phyloP scores from a whole-genome alignment of 2,329 filamentous ascomycete species.

The Hypoxylon sp. region DNA sequence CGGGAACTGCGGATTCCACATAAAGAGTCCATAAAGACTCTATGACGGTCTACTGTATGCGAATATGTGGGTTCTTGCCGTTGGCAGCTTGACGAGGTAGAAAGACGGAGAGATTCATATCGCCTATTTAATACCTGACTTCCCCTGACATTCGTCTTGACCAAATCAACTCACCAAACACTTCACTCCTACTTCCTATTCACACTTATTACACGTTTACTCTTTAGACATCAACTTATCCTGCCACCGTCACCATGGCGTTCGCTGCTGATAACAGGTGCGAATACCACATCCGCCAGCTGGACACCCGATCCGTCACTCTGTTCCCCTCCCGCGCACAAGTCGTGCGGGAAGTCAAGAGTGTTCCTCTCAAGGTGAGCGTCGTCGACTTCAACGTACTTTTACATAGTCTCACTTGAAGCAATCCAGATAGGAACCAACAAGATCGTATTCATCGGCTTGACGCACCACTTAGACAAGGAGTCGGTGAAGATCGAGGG shows the following conservation, averaged over 20 bases:
- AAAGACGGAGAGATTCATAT: not conserved
- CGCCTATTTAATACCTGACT: not conserved
- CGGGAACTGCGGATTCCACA: not conserved
- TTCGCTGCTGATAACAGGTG: conserved; percentile 3
- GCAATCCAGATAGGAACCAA: conserved; percentile 58
- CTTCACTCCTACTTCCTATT: not conserved
- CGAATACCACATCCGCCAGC: conserved; percentile 62
- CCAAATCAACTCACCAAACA: not conserved
- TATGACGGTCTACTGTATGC: not conserved
- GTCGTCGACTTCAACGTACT: not conserved
- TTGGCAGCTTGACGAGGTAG: not conserved
- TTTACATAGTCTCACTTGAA: not conserved
- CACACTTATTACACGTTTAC: not conserved
- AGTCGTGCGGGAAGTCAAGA: conserved; percentile 65
- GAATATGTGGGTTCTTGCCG: not conserved
- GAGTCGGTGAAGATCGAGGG: conserved; percentile 68
- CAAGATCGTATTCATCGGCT: conserved; percentile 62
- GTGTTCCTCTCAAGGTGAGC: conserved; percentile 57
- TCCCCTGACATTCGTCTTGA: not conserved
- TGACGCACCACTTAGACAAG: conserved; percentile 61
- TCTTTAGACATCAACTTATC: not conserved
- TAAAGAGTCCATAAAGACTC: no score
- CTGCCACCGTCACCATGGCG: not conserved
- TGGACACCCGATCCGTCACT: conserved; percentile 67
- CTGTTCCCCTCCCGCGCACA: conserved; percentile 69